Conservation (phyloP, 148 eudicot genomes). For the Euryodendron excelsum region DNA sequence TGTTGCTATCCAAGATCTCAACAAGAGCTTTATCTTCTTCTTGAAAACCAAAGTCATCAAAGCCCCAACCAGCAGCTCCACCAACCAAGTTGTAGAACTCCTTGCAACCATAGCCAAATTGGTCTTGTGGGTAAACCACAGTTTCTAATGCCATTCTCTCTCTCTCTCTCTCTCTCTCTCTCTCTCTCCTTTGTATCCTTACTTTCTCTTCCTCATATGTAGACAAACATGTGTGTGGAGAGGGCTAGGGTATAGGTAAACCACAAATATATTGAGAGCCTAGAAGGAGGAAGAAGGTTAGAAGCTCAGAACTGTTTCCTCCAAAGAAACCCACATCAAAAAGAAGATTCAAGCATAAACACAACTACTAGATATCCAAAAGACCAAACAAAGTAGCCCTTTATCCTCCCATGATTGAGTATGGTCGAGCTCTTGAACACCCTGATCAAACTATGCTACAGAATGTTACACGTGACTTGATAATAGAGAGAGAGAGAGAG, state of each 20-base stretch:
- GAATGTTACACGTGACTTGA: constrained; percentile 11
- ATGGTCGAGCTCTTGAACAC: too few relatives aligned
- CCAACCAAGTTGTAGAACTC: constrained; percentile 19
- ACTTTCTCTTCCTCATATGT: too few relatives aligned
- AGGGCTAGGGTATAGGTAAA: constrained; percentile 1
- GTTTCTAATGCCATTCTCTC: constrained; percentile 52
- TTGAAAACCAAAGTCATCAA: neutral
- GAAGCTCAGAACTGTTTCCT: neutral
- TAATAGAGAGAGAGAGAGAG: neutral
- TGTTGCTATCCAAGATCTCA: neutral
- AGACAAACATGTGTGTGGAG: too few relatives aligned
- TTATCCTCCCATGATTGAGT: neutral
- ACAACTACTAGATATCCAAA: neutral
- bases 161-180: neutral
- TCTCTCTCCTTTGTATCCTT: neutral
- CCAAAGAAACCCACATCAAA: constrained; percentile 8
- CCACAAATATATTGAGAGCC: neutral
- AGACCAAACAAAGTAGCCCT: neutral
- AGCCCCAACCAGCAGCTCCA: constrained; percentile 1
- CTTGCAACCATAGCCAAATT: constrained; percentile 23
- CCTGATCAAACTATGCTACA: constrained; percentile 2
- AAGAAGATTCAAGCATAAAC: neutral
- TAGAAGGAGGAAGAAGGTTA: neutral
- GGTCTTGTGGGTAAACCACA: constrained; percentile 43
- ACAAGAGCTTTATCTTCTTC: constrained; percentile 2